Evolutionary conservation across 768 basidiomycete genomes (phyloP).

Genomic region (Holtermannia corniformis): DNA sequence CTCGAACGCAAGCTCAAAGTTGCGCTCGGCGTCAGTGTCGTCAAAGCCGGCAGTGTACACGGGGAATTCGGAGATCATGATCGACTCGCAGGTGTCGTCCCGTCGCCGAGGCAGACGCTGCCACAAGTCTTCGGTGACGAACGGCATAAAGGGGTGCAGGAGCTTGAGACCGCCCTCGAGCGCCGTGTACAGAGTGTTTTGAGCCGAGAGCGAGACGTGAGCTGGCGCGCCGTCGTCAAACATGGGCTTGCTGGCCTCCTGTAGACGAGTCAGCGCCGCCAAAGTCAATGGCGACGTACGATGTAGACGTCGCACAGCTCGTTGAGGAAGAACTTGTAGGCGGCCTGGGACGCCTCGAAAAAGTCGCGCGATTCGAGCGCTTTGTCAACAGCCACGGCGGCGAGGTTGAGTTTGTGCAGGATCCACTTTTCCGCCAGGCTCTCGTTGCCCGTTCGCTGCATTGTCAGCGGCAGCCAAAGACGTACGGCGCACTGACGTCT

Average conservation of each 20-base stretch:
- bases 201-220: slow-evolving; percentile 63
- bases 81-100: slow-evolving; percentile 70
- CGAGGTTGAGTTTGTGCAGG: slow-evolving; percentile 80
- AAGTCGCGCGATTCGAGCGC: slow-evolving; percentile 75
- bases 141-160: slow-evolving; percentile 98
- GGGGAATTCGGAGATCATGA: slow-evolving; percentile 84
- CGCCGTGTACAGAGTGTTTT: slow-evolving; percentile 92
- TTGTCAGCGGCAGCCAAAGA: background rate
- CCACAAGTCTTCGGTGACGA: slow-evolving; percentile 97
- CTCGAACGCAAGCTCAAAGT: slow-evolving; percentile 77
- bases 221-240: slow-evolving; percentile 63
- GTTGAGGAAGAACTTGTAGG: slow-evolving; percentile 93
- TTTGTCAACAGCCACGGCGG: slow-evolving; percentile 65
- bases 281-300: slow-evolving; percentile 46
- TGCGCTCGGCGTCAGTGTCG: slow-evolving; percentile 59
- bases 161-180: slow-evolving; percentile 81
- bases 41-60: slow-evolving; percentile 46
- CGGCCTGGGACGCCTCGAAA: slow-evolving; percentile 75
- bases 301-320: slow-evolving; percentile 99
- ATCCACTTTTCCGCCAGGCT: slow-evolving; percentile 92
- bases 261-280: slow-evolving; percentile 7
- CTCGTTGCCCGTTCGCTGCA: slow-evolving; percentile 76
- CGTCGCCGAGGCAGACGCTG: slow-evolving; percentile 82
- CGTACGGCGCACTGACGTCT: slow-evolving; percentile 49
- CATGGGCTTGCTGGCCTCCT: slow-evolving; percentile 99